A percentile compares a stretch with the other conserved stretches of the same genome.
phyloP scores from a whole-genome alignment of 352 stramenopile species.

The Stramenopiles sp. region DNA sequence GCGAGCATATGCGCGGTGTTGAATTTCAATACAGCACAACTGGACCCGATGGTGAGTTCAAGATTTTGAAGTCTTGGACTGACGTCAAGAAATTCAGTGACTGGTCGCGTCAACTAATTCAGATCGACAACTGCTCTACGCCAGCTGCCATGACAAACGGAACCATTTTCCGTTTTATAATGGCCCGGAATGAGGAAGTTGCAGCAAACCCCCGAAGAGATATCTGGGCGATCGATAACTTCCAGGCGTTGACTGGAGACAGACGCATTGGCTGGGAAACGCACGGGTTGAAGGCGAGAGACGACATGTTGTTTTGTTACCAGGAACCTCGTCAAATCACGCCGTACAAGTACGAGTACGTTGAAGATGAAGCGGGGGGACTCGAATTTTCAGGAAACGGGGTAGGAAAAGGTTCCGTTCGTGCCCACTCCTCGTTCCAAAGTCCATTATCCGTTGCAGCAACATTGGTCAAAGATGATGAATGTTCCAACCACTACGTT shows the following conservation, averaged over 20 bases:
- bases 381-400: background rate
- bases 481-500: background rate
- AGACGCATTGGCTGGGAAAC: background rate
- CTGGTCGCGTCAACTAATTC: background rate
- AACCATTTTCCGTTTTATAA: background rate
- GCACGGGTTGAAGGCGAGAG: background rate
- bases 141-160: background rate
- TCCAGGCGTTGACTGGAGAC: background rate
- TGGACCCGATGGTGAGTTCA: background rate
- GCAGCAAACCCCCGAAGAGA: background rate
- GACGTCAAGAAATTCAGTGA: background rate
- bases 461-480: background rate
- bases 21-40: background rate
- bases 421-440: background rate
- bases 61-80: background rate
- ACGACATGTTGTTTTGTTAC: background rate
- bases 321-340: background rate
- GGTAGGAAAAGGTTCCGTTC: background rate
- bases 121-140: background rate
- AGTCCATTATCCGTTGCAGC: background rate
- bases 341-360: background rate
- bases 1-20: background rate
- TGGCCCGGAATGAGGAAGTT: background rate
- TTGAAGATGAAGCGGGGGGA: background rate
- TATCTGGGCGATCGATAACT: background rate